Evolutionary conservation across 495 filamentous ascomycete genomes (phyloP).

Genomic region (Aspergillus sparsus): DNA sequence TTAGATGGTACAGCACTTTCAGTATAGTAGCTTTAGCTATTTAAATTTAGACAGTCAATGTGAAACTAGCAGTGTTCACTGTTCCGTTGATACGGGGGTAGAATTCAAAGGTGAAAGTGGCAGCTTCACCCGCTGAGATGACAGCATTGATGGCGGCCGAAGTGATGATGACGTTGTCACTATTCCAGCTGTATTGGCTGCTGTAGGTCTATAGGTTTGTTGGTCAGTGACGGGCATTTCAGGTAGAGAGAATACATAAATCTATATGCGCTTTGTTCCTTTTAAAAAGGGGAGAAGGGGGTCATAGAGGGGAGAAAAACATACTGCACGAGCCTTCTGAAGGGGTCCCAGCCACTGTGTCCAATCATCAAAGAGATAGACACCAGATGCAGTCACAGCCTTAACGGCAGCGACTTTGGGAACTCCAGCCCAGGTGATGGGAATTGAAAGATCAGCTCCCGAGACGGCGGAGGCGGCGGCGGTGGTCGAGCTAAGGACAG

Average conservation of each 20-base stretch:
- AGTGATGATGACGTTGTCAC: conserved; percentile 43
- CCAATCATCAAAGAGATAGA: conserved; percentile 58
- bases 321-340: conserved; percentile 51
- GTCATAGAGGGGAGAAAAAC: conserved; percentile 21
- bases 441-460: conserved; percentile 50
- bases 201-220: conserved; percentile 38
- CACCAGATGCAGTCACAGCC: conserved; percentile 50
- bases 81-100: conserved; percentile 42
- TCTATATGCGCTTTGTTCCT: background rate
- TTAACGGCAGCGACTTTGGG: conserved; percentile 52
- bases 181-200: conserved; percentile 55
- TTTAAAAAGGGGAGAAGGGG: background rate
- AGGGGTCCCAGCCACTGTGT: conserved; percentile 56
- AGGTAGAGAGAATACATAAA: background rate
- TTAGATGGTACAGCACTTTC: background rate
- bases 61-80: conserved; percentile 49
- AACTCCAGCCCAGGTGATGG: conserved; percentile 54
- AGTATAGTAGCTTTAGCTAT: background rate
- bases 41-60: conserved; percentile 40
- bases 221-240: too few species aligned
- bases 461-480: conserved; percentile 40
- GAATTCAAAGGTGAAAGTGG: conserved; percentile 56
- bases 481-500: conserved; percentile 42
- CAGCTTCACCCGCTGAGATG: conserved; percentile 43
- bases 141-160: conserved; percentile 47